Percentiles rank a stretch among this genome's conserved stretches.
phyloP scores from a whole-genome alignment of 805 yeast species.

The Saturnispora serradocipensis region DNA sequence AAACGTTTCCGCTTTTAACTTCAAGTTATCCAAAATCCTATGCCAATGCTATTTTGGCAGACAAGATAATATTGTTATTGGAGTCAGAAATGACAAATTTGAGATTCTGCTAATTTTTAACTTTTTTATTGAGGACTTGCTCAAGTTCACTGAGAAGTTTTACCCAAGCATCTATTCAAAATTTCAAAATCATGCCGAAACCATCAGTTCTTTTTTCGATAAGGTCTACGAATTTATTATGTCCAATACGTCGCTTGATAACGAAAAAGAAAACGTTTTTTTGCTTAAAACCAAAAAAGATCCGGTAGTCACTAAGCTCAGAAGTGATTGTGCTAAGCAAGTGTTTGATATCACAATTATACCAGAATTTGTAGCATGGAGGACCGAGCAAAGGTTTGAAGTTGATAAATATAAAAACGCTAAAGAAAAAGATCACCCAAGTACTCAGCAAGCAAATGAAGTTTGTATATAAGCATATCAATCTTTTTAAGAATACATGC shows the following conservation, averaged over 20 bases:
- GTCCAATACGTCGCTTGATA: not conserved
- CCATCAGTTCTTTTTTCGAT: not conserved
- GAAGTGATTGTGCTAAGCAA: not conserved
- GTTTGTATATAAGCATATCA: no score
- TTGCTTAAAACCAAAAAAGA: not conserved
- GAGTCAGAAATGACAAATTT: not conserved
- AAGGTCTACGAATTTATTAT: not conserved
- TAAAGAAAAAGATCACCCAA: conserved; percentile 5
- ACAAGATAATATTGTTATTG: not conserved
- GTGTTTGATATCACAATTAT: not conserved
- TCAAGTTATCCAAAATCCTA: not conserved
- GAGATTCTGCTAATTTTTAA: not conserved
- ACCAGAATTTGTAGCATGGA: conserved; percentile 1
- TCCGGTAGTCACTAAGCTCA: not conserved
- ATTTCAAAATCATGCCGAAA: not conserved
- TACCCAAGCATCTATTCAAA: not conserved
- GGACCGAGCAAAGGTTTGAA: not conserved
- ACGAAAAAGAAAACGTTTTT: not conserved
- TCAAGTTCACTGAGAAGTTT: not conserved
- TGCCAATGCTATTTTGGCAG: not conserved
- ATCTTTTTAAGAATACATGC: no score
- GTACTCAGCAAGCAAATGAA: not conserved
- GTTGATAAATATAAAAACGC: not conserved
- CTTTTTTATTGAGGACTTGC: not conserved
- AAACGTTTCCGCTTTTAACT: not conserved